Base-by-base conservation (phyloP, 805 yeast genomes). In the Priceomyces carsonii region DNA sequence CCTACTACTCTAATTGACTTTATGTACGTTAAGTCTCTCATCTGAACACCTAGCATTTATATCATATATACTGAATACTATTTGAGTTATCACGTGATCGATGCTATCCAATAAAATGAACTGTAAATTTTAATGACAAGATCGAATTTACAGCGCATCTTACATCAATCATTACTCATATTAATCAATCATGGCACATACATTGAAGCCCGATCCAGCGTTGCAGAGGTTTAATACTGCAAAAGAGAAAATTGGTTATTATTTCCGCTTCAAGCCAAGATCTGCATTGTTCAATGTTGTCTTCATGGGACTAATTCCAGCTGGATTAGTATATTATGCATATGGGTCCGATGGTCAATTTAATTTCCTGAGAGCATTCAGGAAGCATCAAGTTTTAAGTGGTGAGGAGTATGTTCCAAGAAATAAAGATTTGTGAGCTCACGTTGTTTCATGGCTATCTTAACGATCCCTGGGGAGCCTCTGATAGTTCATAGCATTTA, bases 151-250 rank as follows among this genome's bases (percentile, higher is more conserved):
- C n/a, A n/a, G n/a, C n/a, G n/a, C n/a, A n/a, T n/a, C n/a, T n/a
- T n/a, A n/a, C 23, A 21, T 16, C 18, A 26, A 10, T 12, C 19
- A 28, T 18, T 21, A 29, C 17, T 18, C 20, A 33, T 14, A 32
- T 21, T 18, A 12, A 18, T n/a, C n/a, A 23, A 45, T 10, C 8
- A 68, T 68, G 74, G 74, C 73, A 32, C 63, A 55, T 41, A 68
- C 74, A 28, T 63, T 68, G 43, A 60, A 48, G 53, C 71, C 69
- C 40, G 74, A 68, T 46, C 62, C 59, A 27, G 71, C 55, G 32
- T 57, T 66, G 28, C 67, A 65, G 47, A 57, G 59, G 42, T 68
- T 68, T 54, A 68, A 68, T 45, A 43, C 53, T 20, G 71, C 70
- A 34, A 67, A 62, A 44, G 73, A 68, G 44, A 61, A 54, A 42